phyloP scores from a whole-genome alignment of 805 yeast genomes.

The Starmerella potacharoeniae region DNA sequence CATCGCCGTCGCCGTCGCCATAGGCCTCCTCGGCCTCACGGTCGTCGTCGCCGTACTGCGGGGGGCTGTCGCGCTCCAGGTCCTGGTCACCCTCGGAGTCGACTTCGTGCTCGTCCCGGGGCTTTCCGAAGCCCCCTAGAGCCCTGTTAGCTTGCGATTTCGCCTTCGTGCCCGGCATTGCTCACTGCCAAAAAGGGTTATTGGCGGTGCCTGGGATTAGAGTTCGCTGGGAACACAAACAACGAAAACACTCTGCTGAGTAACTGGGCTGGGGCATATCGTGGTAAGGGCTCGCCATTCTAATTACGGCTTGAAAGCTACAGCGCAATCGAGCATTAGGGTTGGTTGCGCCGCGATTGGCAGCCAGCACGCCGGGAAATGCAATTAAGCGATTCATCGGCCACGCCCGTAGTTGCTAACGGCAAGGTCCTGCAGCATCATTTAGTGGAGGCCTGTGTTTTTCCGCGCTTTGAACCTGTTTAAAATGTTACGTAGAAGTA shows the following conservation, averaged over 20 bases:
- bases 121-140: background rate
- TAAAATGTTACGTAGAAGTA: too few relatives aligned
- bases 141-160: background rate
- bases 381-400: too few relatives aligned
- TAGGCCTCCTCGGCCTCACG: slow-evolving; percentile 14
- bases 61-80: slow-evolving; percentile 4
- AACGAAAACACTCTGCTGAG: slow-evolving; percentile 7
- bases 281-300: background rate
- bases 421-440: too few relatives aligned
- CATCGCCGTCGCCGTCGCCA: slow-evolving; percentile 22
- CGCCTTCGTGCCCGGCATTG: slow-evolving; percentile 3
- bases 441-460: too few relatives aligned
- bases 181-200: background rate
- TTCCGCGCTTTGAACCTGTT: too few relatives aligned
- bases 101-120: background rate
- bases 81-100: slow-evolving; percentile 7
- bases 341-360: background rate
- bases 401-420: background rate
- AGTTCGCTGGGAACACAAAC: background rate
- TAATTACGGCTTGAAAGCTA: slow-evolving; percentile 1
- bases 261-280: slow-evolving; percentile 1
- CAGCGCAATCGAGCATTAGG: background rate
- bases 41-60: slow-evolving; percentile 1
- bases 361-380: too few relatives aligned
- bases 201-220: background rate